phyloP scores from a whole-genome alignment of 2,329 filamentous ascomycete genomes.

The Coniosporium tulheliwenetii region DNA sequence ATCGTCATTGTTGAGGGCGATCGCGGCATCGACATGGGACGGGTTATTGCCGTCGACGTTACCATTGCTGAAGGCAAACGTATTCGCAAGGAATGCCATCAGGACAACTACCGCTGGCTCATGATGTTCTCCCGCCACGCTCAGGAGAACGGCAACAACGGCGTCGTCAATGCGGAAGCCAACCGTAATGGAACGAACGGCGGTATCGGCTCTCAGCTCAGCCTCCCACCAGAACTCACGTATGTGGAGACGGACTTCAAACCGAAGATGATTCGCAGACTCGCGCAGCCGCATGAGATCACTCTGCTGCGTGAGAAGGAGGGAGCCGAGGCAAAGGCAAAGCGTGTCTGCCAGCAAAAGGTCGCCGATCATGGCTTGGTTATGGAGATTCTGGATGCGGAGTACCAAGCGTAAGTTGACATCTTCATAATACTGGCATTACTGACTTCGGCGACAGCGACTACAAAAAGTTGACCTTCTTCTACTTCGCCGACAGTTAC shows the following conservation, averaged over 20 bases:
- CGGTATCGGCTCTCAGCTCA: slow-evolving; percentile 15
- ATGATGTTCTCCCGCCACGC: slow-evolving; percentile 73
- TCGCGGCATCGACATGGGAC: slow-evolving; percentile 86
- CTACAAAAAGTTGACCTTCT: slow-evolving; percentile 97
- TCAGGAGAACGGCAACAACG: slow-evolving; percentile 12
- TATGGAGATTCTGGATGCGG: slow-evolving; percentile 97
- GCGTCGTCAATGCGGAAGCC: slow-evolving; percentile 32
- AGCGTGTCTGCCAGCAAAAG: slow-evolving; percentile 91
- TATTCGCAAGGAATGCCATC: slow-evolving; percentile 76
- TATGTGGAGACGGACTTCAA: slow-evolving; percentile 49
- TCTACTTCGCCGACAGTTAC: slow-evolving; percentile 95
- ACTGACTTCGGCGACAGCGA: slow-evolving; percentile 44
- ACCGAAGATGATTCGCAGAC: slow-evolving; percentile 90
- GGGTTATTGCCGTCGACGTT: slow-evolving; percentile 76
- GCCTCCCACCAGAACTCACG: slow-evolving; percentile 35
- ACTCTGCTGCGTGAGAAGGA: slow-evolving; percentile 85
- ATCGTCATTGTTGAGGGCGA: slow-evolving; percentile 96
- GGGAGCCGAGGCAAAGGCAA: slow-evolving; percentile 93
- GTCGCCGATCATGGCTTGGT: slow-evolving; percentile 86
- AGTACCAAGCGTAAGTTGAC: slow-evolving; percentile 82
- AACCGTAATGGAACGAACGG: slow-evolving; percentile 1
- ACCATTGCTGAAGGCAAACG: slow-evolving; percentile 79
- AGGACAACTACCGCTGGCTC: slow-evolving; percentile 95
- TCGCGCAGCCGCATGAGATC: slow-evolving; percentile 84
- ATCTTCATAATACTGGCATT: not conserved